Evolutionary conservation across 345 rosid genomes (phyloP).

Genomic region (Eucalyptus microcorys): DNA sequence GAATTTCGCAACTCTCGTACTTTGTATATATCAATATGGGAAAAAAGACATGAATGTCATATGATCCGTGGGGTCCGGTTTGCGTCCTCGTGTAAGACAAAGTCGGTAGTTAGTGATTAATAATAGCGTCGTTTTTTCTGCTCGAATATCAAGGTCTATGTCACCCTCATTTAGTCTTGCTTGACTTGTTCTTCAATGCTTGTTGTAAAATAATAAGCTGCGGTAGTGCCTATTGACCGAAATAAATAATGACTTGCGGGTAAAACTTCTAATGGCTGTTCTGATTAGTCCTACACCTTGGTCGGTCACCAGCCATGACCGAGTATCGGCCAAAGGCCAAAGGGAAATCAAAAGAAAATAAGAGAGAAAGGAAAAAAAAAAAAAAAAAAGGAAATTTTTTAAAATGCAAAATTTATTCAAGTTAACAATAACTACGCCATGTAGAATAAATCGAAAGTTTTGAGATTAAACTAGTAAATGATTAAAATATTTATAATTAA

Average conservation of each 20-base stretch:
- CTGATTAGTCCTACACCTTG: background rate
- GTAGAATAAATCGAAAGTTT: no score
- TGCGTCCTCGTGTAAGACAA: background rate
- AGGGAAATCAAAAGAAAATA: no score
- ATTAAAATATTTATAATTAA: no score
- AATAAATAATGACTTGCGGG: background rate
- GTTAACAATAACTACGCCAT: no score
- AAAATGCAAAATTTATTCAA: no score
- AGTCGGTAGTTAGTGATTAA: background rate
- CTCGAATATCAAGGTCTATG: background rate
- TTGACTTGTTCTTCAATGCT: background rate
- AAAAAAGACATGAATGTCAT: background rate
- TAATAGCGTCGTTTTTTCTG: background rate
- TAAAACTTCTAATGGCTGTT: background rate
- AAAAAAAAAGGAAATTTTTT: rapidly evolving
- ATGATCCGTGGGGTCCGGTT: background rate
- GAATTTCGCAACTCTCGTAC: background rate
- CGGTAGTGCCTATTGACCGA: background rate
- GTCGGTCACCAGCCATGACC: no score
- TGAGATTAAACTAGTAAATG: no score
- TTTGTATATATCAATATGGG: background rate
- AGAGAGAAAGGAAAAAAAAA: no score
- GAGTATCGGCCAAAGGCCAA: no score
- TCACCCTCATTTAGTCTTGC: background rate
- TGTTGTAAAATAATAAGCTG: background rate